Conservation (phyloP, 495 filamentous ascomycete genomes). For the Aspergillus conjunctus region DNA sequence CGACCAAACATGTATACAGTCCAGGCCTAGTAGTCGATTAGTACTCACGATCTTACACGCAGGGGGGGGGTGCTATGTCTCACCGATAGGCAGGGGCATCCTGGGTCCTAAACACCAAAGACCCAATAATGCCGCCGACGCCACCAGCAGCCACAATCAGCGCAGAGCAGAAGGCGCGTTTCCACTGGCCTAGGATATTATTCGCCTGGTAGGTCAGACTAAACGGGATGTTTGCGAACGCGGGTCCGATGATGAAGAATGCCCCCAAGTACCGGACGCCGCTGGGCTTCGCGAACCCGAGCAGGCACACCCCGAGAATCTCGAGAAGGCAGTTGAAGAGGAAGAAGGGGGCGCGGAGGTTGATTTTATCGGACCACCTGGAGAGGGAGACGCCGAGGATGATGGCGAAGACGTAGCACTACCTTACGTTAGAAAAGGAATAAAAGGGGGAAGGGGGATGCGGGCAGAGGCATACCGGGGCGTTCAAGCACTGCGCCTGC, state of each 20-base stretch:
- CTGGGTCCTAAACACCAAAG: conserved; percentile 5
- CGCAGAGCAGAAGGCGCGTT: background rate
- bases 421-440: background rate
- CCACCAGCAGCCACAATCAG: background rate
- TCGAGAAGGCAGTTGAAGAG: conserved; percentile 1
- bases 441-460: background rate
- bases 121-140: background rate
- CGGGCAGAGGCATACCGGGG: conserved; percentile 53
- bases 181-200: conserved; percentile 8
- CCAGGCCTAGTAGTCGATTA: background rate
- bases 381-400: background rate
- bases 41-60: background rate
- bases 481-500: conserved; percentile 56
- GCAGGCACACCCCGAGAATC: background rate
- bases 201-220: background rate
- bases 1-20: background rate
- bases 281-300: background rate
- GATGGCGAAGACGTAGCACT: conserved; percentile 17
- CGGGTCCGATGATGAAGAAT: background rate
- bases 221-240: background rate
- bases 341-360: background rate
- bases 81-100: conserved; percentile 4
- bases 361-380: background rate
- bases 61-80: background rate
- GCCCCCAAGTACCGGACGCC: background rate